Base-by-base conservation (phyloP, 331 rosid species). In the Telfairia occidentalis region DNA sequence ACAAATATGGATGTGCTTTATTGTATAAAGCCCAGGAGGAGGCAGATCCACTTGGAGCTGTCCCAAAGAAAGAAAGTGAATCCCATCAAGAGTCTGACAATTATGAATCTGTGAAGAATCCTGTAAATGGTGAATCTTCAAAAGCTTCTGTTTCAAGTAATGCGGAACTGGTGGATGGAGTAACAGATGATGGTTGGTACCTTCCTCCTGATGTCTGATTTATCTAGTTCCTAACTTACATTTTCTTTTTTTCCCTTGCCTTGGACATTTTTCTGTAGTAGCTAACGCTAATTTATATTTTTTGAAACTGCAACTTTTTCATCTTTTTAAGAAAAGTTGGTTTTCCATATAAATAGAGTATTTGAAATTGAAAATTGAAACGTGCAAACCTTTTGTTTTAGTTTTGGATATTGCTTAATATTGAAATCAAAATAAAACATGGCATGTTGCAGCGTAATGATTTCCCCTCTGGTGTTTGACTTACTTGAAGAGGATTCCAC, bases 21-120 rank as follows among this genome's bases (percentile, higher is more conserved):
- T 81, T 95, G n/a, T 88, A 86, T 85, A 95, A 95, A 81, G 97
- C 96, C 67, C 98, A 95, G 79, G 98, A 90, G 84, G 98, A 95
- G 78, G 87, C 98, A 70, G 96, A 91, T 83, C 98, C 98, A 43
- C 80, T 95, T 75, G 98, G 80, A 66, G 77, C 60, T 82, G 90
- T 95, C 21, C 97, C 98, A 11, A 95, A 94, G 87, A 89, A 87
- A 80, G 89, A 85, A 80, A 80, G 78, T 35, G 87, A 79, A 69
- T 84, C 94, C 63, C 90, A 84, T 26, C 87, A 85, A 45, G 86
- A 79, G 73, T 85, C 92, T 40, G 81, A 74, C 21, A 87, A 85
- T 59, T 87, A 78, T 77, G 90, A 81, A 65, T 75, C 93, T 73
- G 92, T 43, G 37, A 89, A 89, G 84, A 82, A 55, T 83, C 78